phyloP scores from a whole-genome alignment of 495 filamentous ascomycete genomes.

The Aspergillus heteromorphus region DNA sequence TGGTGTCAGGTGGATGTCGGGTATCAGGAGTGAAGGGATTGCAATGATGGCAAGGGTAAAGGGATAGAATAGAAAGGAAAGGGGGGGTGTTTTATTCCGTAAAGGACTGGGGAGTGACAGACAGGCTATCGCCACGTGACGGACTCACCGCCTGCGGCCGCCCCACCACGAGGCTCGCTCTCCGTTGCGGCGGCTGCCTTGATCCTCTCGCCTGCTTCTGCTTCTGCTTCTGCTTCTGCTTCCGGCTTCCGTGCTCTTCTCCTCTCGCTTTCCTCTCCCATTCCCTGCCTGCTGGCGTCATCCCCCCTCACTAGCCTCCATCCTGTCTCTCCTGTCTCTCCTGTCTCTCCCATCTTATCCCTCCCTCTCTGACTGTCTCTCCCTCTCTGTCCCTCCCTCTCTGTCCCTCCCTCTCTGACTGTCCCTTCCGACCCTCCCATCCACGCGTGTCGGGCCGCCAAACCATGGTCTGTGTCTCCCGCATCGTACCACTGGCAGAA shows the following conservation, averaged over 20 bases:
- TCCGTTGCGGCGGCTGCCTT: too few species aligned
- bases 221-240: not conserved
- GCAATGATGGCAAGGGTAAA: too few species aligned
- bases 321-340: not conserved
- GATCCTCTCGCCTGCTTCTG: not conserved
- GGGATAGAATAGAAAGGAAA: too few species aligned
- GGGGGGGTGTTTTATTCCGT: too few species aligned
- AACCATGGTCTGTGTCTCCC: slow-evolving; percentile 26
- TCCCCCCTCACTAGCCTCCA: too few species aligned
- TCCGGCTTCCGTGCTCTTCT: not conserved
- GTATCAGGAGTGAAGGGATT: too few species aligned
- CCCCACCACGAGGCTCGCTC: not conserved
- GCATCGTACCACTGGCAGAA: slow-evolving; percentile 19
- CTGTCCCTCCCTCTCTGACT: too few species aligned
- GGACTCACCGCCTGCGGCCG: not conserved
- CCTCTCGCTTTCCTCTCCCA: not conserved
- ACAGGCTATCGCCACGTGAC: not conserved
- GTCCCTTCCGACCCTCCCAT: too few species aligned
- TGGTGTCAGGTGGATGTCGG: not conserved
- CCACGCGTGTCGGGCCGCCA: too few species aligned
- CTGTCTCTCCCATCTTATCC: not conserved
- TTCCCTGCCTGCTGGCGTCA: not conserved
- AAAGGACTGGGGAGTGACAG: too few species aligned
- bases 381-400: too few species aligned
- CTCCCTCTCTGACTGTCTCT: too few species aligned